Conservation (phyloP, 306 rosid genomes). For the cucumber (Cucumis sativus) region Cucumber_9930_V3 NC_026661.2:1908001-1908500, state of each 20-base stretch:
- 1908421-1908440: neutral
- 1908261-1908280: neutral
- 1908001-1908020: constrained; percentile 49
- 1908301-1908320: constrained; percentile 7
- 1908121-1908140: constrained; percentile 50
- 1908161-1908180: neutral
- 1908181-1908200: neutral
- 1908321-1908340: neutral
- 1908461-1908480: neutral
- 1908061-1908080: constrained; percentile 73
- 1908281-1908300: neutral
- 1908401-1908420: neutral
- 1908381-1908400: neutral
- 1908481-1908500: neutral
- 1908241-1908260: neutral
- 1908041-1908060: constrained; percentile 99
- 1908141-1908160: constrained; percentile 6
- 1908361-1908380: neutral
- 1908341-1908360: neutral
- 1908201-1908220: neutral
- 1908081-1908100: constrained; percentile 84
- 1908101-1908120: constrained; percentile 91
- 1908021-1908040: constrained; percentile 94
- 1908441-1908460: neutral
- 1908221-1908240: neutral